A percentile compares a stretch with the other conserved stretches of the same genome.
These are phyloP conservation scores for Fusarium palustre DNA, from an alignment of 2,329 filamentous ascomycete genomes.

Conservation along the genomic window DNA sequence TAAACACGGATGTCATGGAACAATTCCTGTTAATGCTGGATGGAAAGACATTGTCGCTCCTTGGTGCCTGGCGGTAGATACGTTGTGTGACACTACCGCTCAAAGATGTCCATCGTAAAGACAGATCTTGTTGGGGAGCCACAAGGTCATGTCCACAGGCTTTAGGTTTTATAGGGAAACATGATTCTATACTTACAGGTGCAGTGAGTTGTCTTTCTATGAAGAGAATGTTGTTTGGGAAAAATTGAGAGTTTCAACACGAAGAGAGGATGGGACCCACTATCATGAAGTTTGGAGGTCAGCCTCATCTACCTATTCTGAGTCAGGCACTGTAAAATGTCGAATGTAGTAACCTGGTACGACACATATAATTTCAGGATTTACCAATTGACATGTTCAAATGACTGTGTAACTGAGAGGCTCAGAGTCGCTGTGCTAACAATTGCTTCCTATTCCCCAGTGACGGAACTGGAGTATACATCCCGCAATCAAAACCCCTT, in stretches of 20 bases:
- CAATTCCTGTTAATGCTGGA: slow-evolving; percentile 48
- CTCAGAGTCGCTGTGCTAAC: not conserved
- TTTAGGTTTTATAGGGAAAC: slow-evolving; percentile 38
- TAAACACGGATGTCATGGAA: slow-evolving; percentile 40
- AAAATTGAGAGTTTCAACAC: slow-evolving; percentile 38
- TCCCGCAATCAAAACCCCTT: not conserved
- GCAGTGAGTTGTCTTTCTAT: not conserved
- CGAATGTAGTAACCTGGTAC: slow-evolving; percentile 27
- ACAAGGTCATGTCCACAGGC: slow-evolving; percentile 20
- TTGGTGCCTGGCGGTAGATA: slow-evolving; percentile 33
- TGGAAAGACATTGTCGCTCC: slow-evolving; percentile 21
- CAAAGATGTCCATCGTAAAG: not conserved
- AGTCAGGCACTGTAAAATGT: slow-evolving; percentile 16
- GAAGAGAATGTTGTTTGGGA: slow-evolving; percentile 22
- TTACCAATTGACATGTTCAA: no score
- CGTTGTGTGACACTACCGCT: slow-evolving; percentile 40
- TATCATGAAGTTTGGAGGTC: not conserved
- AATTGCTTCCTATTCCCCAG: not conserved
- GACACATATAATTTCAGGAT: no score
- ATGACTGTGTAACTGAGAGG: not conserved
- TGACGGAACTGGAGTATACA: no score
- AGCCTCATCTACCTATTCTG: slow-evolving; percentile 17
- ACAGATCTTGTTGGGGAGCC: not conserved
- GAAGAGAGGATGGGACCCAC: not conserved
- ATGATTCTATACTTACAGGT: not conserved